These are phyloP conservation scores for Termitomyces sp. DNA, from an alignment of 768 basidiomycete genomes.

Conservation along the genomic window DNA sequence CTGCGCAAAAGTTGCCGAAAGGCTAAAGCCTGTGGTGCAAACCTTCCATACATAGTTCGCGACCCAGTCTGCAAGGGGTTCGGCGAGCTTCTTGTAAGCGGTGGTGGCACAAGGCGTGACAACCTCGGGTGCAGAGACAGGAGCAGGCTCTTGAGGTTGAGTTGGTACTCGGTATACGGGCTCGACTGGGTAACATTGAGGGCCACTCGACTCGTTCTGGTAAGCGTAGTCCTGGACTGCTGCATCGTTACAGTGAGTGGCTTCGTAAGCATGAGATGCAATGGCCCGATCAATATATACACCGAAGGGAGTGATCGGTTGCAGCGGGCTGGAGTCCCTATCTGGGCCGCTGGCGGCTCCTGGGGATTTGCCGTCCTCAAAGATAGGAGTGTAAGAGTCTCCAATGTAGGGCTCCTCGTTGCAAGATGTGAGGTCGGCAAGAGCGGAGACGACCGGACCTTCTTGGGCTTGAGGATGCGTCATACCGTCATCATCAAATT, in stretches of 20 bases:
- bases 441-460: conserved; percentile 11
- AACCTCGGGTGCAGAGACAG: conserved; percentile 36
- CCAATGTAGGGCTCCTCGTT: conserved; percentile 18
- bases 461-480: conserved; percentile 18
- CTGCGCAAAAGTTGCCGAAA: conserved; percentile 47
- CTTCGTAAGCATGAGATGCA: conserved; percentile 25
- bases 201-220: conserved; percentile 11
- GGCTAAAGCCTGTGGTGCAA: conserved; percentile 64
- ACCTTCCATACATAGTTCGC: conserved; percentile 79
- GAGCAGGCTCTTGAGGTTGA: conserved; percentile 33
- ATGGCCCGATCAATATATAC: conserved; percentile 73
- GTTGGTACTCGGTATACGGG: conserved; percentile 19
- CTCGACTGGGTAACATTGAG: conserved; percentile 17
- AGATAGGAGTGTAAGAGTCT: conserved; percentile 51
- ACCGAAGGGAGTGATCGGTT: conserved; percentile 71
- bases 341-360: conserved; percentile 45
- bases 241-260: conserved; percentile 4
- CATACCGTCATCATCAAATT: conserved; percentile 21
- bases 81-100: conserved; percentile 66
- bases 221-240: conserved; percentile 7
- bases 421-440: conserved; percentile 20
- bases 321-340: conserved; percentile 60
- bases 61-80: conserved; percentile 76
- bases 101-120: conserved; percentile 44
- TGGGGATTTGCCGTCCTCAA: conserved; percentile 57